phyloP scores from a whole-genome alignment of 164 flowering plant genomes.

The Vitis amurensis region DNA sequence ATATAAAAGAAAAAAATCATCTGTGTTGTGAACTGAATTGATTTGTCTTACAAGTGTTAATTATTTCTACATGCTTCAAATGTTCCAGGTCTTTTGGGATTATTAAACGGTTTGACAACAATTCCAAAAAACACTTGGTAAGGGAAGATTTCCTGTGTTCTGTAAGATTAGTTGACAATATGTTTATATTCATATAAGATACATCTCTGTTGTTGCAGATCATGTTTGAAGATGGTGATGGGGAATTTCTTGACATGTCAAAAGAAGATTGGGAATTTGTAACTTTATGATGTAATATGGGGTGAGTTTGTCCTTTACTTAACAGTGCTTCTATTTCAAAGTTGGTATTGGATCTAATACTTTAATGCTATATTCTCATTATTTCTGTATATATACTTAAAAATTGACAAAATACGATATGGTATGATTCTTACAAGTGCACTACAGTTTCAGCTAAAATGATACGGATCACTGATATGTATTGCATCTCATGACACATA shows the following conservation, averaged over 20 bases:
- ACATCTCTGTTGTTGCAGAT: conserved; percentile 42
- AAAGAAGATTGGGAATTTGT: conserved; percentile 67
- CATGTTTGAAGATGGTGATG: conserved; percentile 66
- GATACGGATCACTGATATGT: too few relatives aligned
- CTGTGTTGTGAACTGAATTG: too few relatives aligned
- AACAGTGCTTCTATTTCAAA: too few relatives aligned
- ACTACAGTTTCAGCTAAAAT: too few relatives aligned
- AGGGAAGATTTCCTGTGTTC: conserved; percentile 16
- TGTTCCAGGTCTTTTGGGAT: conserved; percentile 55
- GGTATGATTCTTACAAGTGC: too few relatives aligned
- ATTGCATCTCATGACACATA: too few relatives aligned
- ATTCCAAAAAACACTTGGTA: conserved; percentile 63
- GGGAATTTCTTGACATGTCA: conserved; percentile 60
- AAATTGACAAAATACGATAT: too few relatives aligned
- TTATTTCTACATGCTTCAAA: conserved; percentile 3
- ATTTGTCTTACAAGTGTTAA: background rate
- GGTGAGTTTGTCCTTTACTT: background rate
- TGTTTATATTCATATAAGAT: background rate
- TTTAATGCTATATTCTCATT: too few relatives aligned
- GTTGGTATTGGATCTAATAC: too few relatives aligned
- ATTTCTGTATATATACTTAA: too few relatives aligned
- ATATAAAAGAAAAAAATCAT: too few relatives aligned
- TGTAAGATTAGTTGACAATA: background rate
- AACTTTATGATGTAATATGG: conserved; percentile 16
- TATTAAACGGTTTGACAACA: conserved; percentile 54